Evolutionary conservation across 2,329 filamentous ascomycete genomes (phyloP).

Genomic region (Onygena corvina): DNA sequence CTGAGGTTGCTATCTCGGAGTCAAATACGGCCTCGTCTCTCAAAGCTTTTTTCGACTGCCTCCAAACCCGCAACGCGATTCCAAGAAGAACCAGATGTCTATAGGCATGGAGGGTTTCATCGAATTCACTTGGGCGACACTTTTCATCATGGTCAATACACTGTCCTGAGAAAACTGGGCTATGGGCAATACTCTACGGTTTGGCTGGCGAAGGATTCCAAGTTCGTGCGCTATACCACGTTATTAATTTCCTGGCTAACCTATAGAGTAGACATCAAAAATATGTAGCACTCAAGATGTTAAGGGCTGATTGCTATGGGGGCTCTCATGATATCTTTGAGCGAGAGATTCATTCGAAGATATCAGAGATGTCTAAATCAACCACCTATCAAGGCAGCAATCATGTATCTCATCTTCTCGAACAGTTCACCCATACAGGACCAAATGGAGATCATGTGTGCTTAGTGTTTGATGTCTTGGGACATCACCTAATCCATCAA

Average conservation of each 20-base stretch:
- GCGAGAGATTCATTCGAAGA: slow-evolving; percentile 17
- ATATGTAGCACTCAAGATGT: slow-evolving; percentile 19
- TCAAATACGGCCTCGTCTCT: not conserved
- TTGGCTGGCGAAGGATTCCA: slow-evolving; percentile 51
- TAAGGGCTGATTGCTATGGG: slow-evolving; percentile 21
- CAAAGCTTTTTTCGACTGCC: not conserved
- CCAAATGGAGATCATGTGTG: slow-evolving; percentile 23
- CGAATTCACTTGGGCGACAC: slow-evolving; percentile 20
- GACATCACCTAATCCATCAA: slow-evolving; percentile 20
- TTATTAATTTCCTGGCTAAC: not conserved
- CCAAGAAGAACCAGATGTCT: slow-evolving; percentile 23
- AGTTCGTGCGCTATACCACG: slow-evolving; percentile 17
- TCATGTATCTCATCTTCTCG: slow-evolving; percentile 17
- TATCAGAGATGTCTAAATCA: slow-evolving; percentile 13
- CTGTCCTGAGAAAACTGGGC: slow-evolving; percentile 13
- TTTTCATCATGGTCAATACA: slow-evolving; percentile 16
- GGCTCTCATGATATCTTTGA: slow-evolving; percentile 19
- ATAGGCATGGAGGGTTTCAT: slow-evolving; percentile 25
- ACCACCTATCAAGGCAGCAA: slow-evolving; percentile 18
- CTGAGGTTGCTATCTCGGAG: no score
- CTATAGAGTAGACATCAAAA: slow-evolving; percentile 15
- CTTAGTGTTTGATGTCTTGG: slow-evolving; percentile 21
- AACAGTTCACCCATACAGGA: slow-evolving; percentile 21
- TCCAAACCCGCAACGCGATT: not conserved
- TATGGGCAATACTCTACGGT: slow-evolving; percentile 12